These are phyloP conservation scores for Margaritispora aquatica DNA, from an alignment of 495 filamentous ascomycete genomes.

Conservation along the genomic window DNA sequence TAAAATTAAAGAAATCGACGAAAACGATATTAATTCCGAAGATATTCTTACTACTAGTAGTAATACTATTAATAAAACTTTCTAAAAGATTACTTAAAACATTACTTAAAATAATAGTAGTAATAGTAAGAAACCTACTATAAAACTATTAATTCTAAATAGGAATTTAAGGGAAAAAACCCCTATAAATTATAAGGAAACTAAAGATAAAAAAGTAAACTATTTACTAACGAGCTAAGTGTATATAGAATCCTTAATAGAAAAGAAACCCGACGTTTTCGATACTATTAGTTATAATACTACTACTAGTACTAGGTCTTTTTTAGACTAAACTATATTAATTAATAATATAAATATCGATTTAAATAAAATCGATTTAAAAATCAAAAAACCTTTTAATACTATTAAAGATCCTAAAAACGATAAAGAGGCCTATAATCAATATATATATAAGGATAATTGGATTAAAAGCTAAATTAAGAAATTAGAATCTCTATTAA, in stretches of 20 bases:
- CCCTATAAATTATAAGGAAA: background rate
- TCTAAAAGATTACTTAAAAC: background rate
- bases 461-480: slow-evolving; percentile 4
- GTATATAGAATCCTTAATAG: background rate
- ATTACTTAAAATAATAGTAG: background rate
- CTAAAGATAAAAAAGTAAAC: no score
- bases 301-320: background rate
- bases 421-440: slow-evolving; percentile 10
- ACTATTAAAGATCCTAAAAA: slow-evolving; percentile 2
- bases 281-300: background rate
- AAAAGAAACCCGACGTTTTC: background rate
- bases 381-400: background rate
- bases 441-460: slow-evolving; percentile 9
- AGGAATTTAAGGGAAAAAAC: no score
- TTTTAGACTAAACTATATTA: background rate
- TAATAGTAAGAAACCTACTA: no score
- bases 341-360: background rate
- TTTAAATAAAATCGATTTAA: background rate
- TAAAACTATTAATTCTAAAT: no score
- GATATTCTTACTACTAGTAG: background rate
- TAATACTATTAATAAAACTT: no score
- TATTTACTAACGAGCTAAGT: background rate
- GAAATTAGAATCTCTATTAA: background rate
- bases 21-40: background rate
- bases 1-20: background rate